Percentiles rank a stretch among this genome's conserved stretches.
Conservation (phyloP, 1,139 yeast genomes). For the Sugiyamaella neomexicana region DNA sequence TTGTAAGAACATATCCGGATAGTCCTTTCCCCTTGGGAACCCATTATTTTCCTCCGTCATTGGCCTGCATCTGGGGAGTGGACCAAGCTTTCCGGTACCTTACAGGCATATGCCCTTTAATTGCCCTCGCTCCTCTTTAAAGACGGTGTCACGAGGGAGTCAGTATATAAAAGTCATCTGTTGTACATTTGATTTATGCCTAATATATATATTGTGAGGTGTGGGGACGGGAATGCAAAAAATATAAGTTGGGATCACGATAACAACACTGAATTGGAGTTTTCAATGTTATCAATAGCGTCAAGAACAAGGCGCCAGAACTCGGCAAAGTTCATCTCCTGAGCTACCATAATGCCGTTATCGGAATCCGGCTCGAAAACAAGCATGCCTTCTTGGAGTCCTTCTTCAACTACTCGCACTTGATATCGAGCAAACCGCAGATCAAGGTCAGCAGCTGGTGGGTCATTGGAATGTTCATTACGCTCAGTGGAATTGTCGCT, state of each 20-base stretch:
- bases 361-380: slow-evolving; percentile 34
- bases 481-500: slow-evolving; percentile 30
- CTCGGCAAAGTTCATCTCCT: slow-evolving; percentile 46
- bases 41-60: background rate
- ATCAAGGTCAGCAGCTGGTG: slow-evolving; percentile 29
- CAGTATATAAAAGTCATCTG: too few relatives aligned
- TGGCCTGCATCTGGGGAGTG: slow-evolving; percentile 9
- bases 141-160: too few relatives aligned
- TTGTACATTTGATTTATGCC: too few relatives aligned
- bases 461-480: slow-evolving; percentile 29
- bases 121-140: background rate
- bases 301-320: slow-evolving; percentile 56
- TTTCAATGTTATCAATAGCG: slow-evolving; percentile 43
- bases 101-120: background rate
- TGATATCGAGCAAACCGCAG: slow-evolving; percentile 42
- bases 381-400: slow-evolving; percentile 37
- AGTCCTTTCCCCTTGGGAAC: slow-evolving; percentile 1
- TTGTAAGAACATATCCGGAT: slow-evolving; percentile 5
- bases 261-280: slow-evolving; percentile 3
- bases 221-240: background rate
- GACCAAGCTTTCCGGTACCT: slow-evolving; percentile 2
- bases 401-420: slow-evolving; percentile 42
- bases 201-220: too few relatives aligned
- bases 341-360: slow-evolving; percentile 50
- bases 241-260: background rate